Percentiles rank a stretch among this genome's conserved stretches.
These are phyloP conservation scores for Primulina tabacum DNA, from an alignment of 257 asterid genomes.

Conservation along the genomic window DNA sequence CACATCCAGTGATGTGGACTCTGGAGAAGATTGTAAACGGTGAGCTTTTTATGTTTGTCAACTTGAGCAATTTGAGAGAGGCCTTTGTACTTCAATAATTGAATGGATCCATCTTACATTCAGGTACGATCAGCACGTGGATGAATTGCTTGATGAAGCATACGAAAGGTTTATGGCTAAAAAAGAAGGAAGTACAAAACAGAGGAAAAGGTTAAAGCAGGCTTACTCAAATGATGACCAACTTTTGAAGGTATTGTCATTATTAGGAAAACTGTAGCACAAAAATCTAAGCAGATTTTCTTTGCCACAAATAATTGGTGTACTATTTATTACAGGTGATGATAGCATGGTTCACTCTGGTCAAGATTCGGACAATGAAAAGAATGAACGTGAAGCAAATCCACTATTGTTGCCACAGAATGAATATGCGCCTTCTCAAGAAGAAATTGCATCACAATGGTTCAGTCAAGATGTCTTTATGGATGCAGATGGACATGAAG, in stretches of 20 bases:
- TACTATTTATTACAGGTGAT: conserved; percentile 33
- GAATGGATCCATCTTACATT: conserved; percentile 24
- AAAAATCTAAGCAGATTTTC: not conserved
- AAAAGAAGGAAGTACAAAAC: conserved; percentile 79
- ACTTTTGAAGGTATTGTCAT: conserved; percentile 49
- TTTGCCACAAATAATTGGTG: not conserved
- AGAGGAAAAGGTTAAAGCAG: conserved; percentile 77
- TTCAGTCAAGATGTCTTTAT: conserved; percentile 85
- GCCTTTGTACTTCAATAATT: conserved; percentile 2
- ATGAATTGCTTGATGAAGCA: conserved; percentile 71
- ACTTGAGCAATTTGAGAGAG: conserved; percentile 11
- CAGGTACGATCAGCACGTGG: conserved; percentile 76
- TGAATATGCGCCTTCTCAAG: conserved; percentile 66
- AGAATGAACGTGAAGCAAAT: conserved; percentile 51
- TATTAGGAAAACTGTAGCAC: not conserved
- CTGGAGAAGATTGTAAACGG: conserved; percentile 87
- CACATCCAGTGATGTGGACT: conserved; percentile 64
- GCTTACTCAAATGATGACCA: conserved; percentile 45
- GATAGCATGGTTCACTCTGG: conserved; percentile 48
- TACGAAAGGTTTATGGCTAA: conserved; percentile 64
- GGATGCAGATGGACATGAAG: conserved; percentile 56
- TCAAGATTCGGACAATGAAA: conserved; percentile 68
- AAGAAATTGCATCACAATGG: conserved; percentile 82
- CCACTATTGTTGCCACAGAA: conserved; percentile 75
- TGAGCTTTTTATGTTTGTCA: conserved; percentile 27